Percentiles rank a stretch among this genome's conserved stretches.
Evolutionary conservation across 441 rosid species (phyloP).

Genomic region (Erysimum cheiri): DNA sequence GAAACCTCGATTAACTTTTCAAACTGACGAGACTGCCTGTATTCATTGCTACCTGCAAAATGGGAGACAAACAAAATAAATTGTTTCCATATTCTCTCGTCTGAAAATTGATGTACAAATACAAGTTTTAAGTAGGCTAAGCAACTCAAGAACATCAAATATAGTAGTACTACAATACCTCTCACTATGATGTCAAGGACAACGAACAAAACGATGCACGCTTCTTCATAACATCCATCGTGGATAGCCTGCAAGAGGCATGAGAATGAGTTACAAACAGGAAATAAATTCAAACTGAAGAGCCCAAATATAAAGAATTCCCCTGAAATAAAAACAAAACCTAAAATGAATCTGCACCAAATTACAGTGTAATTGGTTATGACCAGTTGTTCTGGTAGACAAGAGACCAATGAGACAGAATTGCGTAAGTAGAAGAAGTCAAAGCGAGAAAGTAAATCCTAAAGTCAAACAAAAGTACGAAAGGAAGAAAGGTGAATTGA

Average conservation of each 20-base stretch:
- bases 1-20: constrained; percentile 74
- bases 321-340: no score
- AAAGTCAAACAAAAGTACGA: no score
- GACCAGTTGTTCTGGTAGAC: not conserved
- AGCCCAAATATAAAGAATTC: not conserved
- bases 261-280: not conserved
- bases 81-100: not conserved
- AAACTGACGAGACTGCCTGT: constrained; percentile 81
- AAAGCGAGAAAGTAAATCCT: no score
- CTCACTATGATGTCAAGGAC: constrained; percentile 70
- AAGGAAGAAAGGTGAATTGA: no score
- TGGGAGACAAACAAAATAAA: constrained; percentile 2
- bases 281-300: not conserved
- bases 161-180: constrained; percentile 56
- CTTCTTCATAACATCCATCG: constrained; percentile 84
- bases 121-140: not conserved
- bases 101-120: no score
- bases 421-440: not conserved
- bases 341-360: no score
- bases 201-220: constrained; percentile 68
- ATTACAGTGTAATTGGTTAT: no score
- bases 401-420: not conserved
- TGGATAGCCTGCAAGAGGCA: constrained; percentile 56
- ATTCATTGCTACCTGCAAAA: constrained; percentile 69
- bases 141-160: constrained; percentile 5